phyloP scores from a whole-genome alignment of 306 rosid genomes.

The Cucurbita maxima region DNA sequence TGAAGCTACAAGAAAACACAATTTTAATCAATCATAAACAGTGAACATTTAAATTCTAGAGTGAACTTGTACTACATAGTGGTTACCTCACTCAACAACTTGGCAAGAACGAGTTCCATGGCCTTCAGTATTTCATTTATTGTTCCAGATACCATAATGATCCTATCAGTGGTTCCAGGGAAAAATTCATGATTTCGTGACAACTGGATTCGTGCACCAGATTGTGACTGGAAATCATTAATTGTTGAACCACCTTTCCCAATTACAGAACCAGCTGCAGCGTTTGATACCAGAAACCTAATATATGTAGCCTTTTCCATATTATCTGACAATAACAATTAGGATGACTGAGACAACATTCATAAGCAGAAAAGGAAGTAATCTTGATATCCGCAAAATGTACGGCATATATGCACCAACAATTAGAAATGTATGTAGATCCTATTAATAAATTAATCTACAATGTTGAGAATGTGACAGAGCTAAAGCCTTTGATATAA shows the following conservation, averaged over 20 bases:
- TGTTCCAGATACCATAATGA: conserved; percentile 89
- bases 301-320: conserved; percentile 75
- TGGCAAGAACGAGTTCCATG: conserved; percentile 74
- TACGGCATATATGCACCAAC: background rate
- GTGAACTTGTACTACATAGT: conserved; percentile 6
- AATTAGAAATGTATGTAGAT: background rate
- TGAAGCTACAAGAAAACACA: conserved; percentile 40
- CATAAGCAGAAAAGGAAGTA: background rate
- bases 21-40: conserved; percentile 8
- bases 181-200: conserved; percentile 94
- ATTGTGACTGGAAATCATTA: conserved; percentile 91
- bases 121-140: conserved; percentile 70
- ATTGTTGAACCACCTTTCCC: conserved; percentile 99
- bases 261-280: conserved; percentile 99
- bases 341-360: conserved; percentile 1
- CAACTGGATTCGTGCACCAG: conserved; percentile 97
- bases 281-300: conserved; percentile 89
- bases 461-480: background rate
- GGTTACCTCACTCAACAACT: conserved; percentile 87
- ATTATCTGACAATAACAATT: conserved; percentile 40
- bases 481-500: background rate
- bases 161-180: conserved; percentile 96
- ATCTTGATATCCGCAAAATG: conserved; percentile 1
- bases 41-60: background rate
- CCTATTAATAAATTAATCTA: background rate